phyloP scores from a whole-genome alignment of 2,329 filamentous ascomycete genomes.

The Aspergillus flavus region DNA sequence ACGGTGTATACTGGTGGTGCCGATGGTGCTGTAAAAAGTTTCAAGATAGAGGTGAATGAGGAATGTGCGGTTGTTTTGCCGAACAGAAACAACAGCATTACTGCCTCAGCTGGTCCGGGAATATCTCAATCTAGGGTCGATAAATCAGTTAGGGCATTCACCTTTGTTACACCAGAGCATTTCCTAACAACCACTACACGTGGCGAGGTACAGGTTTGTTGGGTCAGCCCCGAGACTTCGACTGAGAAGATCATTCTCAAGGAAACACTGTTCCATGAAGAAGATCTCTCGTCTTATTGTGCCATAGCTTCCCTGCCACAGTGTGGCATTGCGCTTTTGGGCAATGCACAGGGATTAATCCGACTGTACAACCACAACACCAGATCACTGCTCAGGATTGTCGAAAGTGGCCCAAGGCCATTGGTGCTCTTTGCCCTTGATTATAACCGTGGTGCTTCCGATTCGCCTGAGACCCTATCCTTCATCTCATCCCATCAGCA shows the following conservation, averaged over 20 bases:
- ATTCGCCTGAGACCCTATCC: constrained; percentile 16
- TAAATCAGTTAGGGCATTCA: constrained; percentile 31
- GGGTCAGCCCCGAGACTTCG: constrained; percentile 16
- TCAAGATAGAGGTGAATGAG: constrained; percentile 25
- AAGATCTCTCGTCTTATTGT: constrained; percentile 35
- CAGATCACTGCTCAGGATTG: constrained; percentile 30
- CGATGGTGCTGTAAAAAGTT: constrained; percentile 65
- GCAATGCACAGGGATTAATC: constrained; percentile 35
- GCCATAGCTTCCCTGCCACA: constrained; percentile 34
- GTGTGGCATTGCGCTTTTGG: constrained; percentile 38
- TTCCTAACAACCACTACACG: constrained; percentile 34
- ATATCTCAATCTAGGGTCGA: constrained; percentile 16
- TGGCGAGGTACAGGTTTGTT: constrained; percentile 39
- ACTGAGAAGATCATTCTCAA: constrained; percentile 12
- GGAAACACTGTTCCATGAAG: constrained; percentile 31
- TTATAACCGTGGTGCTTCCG: constrained; percentile 10
- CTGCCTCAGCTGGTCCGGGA: constrained; percentile 11
- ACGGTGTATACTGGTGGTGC: constrained; percentile 76
- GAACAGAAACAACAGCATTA: constrained; percentile 20
- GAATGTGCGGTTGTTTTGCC: constrained; percentile 13
- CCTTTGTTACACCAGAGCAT: constrained; percentile 36
- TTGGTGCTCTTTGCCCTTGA: constrained; percentile 32
- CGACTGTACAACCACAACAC: constrained; percentile 38
- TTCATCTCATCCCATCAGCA: constrained; percentile 33
- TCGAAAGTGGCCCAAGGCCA: constrained; percentile 30